phyloP scores from a whole-genome alignment of 2,329 filamentous ascomycete genomes.

The Neonectria hederae region DNA sequence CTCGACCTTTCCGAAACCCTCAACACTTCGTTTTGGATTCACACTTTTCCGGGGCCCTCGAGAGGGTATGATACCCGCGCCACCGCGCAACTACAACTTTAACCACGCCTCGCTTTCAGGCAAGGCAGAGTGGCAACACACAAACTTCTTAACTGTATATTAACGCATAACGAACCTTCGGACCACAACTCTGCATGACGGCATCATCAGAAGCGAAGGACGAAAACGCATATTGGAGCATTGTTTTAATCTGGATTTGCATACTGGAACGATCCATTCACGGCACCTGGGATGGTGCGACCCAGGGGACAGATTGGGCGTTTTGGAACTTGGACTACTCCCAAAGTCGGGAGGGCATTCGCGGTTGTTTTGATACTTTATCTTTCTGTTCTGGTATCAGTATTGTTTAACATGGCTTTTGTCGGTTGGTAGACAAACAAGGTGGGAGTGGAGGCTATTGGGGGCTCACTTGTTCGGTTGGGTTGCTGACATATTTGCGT shows the following conservation, averaged over 20 bases:
- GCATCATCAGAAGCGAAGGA: slow-evolving; percentile 32
- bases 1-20: slow-evolving; percentile 21
- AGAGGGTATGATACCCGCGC: slow-evolving; percentile 46
- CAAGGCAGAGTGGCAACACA: slow-evolving; percentile 25
- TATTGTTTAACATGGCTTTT: slow-evolving; percentile 24
- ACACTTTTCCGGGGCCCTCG: slow-evolving; percentile 36
- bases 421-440: slow-evolving; percentile 17
- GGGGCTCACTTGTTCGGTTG: slow-evolving; percentile 15
- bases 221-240: slow-evolving; percentile 36
- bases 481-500: slow-evolving; percentile 24
- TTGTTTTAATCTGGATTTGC: slow-evolving; percentile 29
- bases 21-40: slow-evolving; percentile 31
- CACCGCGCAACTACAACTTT: slow-evolving; percentile 35
- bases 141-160: slow-evolving; percentile 37
- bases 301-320: slow-evolving; percentile 30
- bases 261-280: slow-evolving; percentile 15
- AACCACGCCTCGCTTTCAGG: slow-evolving; percentile 10
- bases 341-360: not conserved
- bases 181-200: slow-evolving; percentile 30
- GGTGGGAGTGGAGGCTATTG: slow-evolving; percentile 28
- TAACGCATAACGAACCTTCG: slow-evolving; percentile 41
- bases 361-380: slow-evolving; percentile 2
- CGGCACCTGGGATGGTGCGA: slow-evolving; percentile 7
- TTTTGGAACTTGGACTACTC: slow-evolving; percentile 21
- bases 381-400: slow-evolving; percentile 25